phyloP scores from a whole-genome alignment of 2,329 filamentous ascomycete genomes.

The Bipolaris gigantea region DNA sequence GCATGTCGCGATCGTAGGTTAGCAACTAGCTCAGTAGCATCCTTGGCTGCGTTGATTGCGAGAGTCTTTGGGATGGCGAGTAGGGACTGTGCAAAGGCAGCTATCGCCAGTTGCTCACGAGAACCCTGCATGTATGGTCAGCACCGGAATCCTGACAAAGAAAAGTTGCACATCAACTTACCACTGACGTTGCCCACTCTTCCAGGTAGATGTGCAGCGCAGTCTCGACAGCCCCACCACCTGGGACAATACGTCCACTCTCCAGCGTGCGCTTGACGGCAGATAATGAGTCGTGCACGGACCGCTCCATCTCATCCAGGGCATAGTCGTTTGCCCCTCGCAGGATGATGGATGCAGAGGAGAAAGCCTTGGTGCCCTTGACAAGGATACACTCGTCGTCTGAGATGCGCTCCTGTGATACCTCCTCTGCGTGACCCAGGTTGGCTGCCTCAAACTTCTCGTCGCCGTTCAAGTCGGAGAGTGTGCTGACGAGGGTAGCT shows the following conservation, averaged over 20 bases:
- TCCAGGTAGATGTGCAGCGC: conserved; percentile 98
- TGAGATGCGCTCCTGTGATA: conserved; percentile 96
- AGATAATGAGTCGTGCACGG: conserved; percentile 93
- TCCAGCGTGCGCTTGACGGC: conserved; percentile 97
- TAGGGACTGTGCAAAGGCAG: conserved; percentile 93
- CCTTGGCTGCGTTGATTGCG: conserved; percentile 95
- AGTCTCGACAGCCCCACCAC: conserved; percentile 96
- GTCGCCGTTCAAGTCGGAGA: conserved; percentile 96
- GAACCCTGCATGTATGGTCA: conserved; percentile 61
- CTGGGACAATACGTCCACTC: conserved; percentile 94
- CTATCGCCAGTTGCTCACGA: conserved; percentile 95
- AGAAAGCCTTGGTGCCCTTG: conserved; percentile 93
- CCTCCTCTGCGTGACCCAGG: conserved; percentile 89
- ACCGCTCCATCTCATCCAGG: conserved; percentile 98
- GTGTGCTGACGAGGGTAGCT: conserved; percentile 85
- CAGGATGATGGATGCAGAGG: conserved; percentile 92
- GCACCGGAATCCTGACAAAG: neutral
- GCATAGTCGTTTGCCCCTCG: conserved; percentile 95
- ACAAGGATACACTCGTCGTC: conserved; percentile 98
- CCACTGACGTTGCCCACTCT: conserved; percentile 96
- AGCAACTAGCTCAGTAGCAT: conserved; percentile 90
- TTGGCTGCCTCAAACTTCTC: conserved; percentile 92
- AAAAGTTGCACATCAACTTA: conserved; percentile 45
- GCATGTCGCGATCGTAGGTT: conserved; percentile 94
- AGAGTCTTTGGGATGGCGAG: conserved; percentile 95